Percentiles rank a stretch among this genome's conserved stretches.
phyloP scores from a whole-genome alignment of 192 early-diverging fungal genomes.

The Phlyctochytrium bullatum region DNA sequence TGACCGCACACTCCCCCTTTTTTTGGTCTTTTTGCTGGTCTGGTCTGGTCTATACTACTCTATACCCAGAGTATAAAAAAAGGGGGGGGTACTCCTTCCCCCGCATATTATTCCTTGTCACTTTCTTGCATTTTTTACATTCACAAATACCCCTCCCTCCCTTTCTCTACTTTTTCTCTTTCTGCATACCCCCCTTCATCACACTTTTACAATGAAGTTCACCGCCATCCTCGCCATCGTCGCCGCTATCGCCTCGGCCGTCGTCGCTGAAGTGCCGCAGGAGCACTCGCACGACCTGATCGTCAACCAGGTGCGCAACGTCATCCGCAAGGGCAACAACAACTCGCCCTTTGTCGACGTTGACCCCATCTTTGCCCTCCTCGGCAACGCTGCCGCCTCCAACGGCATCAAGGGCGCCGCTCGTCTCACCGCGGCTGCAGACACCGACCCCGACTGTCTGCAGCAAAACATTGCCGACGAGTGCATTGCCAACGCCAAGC shows the following conservation, averaged over 20 bases:
- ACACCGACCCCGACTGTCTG: slow-evolving; percentile 9
- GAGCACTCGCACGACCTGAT: slow-evolving; percentile 23
- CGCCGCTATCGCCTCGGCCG: slow-evolving; percentile 1
- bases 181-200: neutral
- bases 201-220: neutral
- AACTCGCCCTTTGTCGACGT: neutral
- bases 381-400: slow-evolving; percentile 16
- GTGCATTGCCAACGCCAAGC: slow-evolving; percentile 14
- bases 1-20: no score
- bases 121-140: no score
- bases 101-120: no score
- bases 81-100: no score
- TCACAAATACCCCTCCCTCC: neutral
- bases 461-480: slow-evolving; percentile 23
- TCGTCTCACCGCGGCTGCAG: neutral
- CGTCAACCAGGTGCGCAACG: slow-evolving; percentile 12
- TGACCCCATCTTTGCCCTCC: slow-evolving; percentile 17
- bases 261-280: slow-evolving; percentile 13
- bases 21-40: no score
- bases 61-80: no score
- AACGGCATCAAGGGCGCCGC: slow-evolving; percentile 8
- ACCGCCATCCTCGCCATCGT: slow-evolving; percentile 10
- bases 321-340: slow-evolving; percentile 7
- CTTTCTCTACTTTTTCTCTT: neutral
- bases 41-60: no score